Evolutionary conservation across 495 filamentous ascomycete genomes (phyloP).

Genomic region (Xylaria venustula): DNA sequence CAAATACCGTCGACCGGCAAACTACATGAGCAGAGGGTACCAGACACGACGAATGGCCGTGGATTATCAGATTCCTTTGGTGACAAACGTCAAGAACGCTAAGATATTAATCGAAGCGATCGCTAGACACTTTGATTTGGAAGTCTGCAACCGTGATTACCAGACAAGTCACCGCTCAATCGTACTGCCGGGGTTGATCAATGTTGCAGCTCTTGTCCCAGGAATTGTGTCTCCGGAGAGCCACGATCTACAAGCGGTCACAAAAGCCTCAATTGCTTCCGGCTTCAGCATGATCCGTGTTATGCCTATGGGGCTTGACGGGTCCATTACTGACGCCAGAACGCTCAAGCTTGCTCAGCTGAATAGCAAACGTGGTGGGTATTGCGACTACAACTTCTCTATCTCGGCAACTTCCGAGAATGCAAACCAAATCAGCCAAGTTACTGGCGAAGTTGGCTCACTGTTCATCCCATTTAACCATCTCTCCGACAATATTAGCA

Average conservation of each 20-base stretch:
- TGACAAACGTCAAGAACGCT: constrained; percentile 99
- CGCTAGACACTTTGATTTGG: constrained; percentile 78
- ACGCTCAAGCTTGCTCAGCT: constrained; percentile 74
- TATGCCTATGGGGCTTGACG: constrained; percentile 73
- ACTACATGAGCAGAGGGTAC: constrained; percentile 98
- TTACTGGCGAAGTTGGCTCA: constrained; percentile 75
- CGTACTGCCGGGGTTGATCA: constrained; percentile 73
- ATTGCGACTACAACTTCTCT: constrained; percentile 85
- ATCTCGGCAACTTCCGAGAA: constrained; percentile 77
- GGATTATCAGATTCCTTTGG: constrained; percentile 94
- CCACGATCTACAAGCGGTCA: constrained; percentile 67
- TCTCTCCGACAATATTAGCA: constrained; percentile 80
- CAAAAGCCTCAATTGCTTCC: constrained; percentile 70
- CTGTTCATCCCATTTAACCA: constrained; percentile 89
- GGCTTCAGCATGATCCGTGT: constrained; percentile 85
- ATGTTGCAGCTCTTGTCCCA: constrained; percentile 78
- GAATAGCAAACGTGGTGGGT: constrained; percentile 64
- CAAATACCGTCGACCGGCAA: constrained; percentile 89
- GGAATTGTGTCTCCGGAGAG: constrained; percentile 63
- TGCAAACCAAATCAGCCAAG: constrained; percentile 68
- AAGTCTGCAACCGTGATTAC: constrained; percentile 79
- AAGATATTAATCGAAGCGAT: constrained; percentile 96
- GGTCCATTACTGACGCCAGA: constrained; percentile 69
- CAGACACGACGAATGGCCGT: constrained; percentile 95
- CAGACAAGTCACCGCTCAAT: constrained; percentile 83